Conservation (phyloP, 768 basidiomycete genomes). For the Psilocybe cubensis region DNA sequence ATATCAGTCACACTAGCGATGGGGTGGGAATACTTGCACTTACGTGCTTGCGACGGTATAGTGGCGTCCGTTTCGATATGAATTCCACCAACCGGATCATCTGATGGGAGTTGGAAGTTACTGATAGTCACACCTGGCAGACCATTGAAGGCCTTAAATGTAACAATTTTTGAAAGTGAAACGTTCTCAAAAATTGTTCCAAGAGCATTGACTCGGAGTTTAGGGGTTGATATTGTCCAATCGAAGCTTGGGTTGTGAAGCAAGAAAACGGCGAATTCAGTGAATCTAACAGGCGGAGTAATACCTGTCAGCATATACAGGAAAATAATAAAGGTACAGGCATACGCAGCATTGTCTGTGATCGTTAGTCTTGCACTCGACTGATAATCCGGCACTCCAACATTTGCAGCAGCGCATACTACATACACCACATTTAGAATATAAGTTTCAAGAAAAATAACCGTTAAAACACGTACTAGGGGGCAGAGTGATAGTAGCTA, state of each 20-base stretch:
- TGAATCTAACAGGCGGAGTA: constrained; percentile 44
- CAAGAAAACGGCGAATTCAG: constrained; percentile 65
- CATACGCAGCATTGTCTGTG: constrained; percentile 52
- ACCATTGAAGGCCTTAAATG: constrained; percentile 73
- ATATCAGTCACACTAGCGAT: constrained; percentile 4
- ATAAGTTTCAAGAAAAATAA: neutral
- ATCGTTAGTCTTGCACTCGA: constrained; percentile 58
- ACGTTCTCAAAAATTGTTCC: constrained; percentile 73
- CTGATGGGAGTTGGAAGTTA: constrained; percentile 71
- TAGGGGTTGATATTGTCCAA: constrained; percentile 73
- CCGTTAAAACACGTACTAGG: constrained; percentile 42
- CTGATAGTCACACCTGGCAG: constrained; percentile 72
- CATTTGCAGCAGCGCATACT: constrained; percentile 73
- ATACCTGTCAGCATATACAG: neutral
- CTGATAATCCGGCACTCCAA: constrained; percentile 65
- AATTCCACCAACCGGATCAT: constrained; percentile 71
- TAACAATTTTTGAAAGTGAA: constrained; percentile 58
- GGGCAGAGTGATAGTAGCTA: constrained; percentile 67
- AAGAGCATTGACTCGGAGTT: constrained; percentile 64
- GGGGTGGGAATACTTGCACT: constrained; percentile 30
- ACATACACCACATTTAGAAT: neutral
- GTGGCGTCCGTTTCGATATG: constrained; percentile 67
- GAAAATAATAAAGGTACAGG: neutral
- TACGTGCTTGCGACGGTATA: constrained; percentile 70
- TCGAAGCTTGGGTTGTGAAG: constrained; percentile 66